Conservation (phyloP, 73 alveolate genomes). For the Breviolum minutum region DNA sequence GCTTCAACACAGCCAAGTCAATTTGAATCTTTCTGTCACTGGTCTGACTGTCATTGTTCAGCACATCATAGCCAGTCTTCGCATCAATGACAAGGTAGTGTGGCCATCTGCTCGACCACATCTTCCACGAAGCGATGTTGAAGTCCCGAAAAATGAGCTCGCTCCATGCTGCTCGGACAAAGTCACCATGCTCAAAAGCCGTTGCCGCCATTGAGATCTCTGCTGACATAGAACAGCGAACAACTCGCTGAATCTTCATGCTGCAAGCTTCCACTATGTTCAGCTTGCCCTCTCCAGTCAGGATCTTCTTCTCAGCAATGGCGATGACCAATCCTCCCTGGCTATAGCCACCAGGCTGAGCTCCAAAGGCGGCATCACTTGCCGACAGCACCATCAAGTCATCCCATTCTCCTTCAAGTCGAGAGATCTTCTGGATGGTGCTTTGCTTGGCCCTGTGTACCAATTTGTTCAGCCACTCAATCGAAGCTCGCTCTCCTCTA, state of each 20-base stretch:
- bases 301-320: not conserved
- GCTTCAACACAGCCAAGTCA: not conserved
- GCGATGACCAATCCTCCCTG: not conserved
- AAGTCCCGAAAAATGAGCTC: not conserved
- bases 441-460: not conserved
- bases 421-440: not conserved
- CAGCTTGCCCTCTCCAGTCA: not conserved
- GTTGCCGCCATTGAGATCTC: not conserved
- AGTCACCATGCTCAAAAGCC: not conserved
- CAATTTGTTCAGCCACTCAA: not conserved
- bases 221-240: not conserved
- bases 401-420: not conserved
- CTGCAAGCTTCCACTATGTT: not conserved
- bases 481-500: not conserved
- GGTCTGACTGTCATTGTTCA: not conserved
- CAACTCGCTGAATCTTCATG: constrained; percentile 3
- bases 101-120: not conserved
- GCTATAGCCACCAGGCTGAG: not conserved
- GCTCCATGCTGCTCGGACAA: not conserved
- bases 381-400: not conserved
- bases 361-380: constrained; percentile 2
- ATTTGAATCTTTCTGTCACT: not conserved
- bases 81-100: constrained; percentile 23
- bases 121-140: not conserved
- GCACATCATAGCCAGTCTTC: constrained; percentile 3